phyloP scores from a whole-genome alignment of 2,329 filamentous ascomycete genomes.

The Ceratocystis variospora region DNA sequence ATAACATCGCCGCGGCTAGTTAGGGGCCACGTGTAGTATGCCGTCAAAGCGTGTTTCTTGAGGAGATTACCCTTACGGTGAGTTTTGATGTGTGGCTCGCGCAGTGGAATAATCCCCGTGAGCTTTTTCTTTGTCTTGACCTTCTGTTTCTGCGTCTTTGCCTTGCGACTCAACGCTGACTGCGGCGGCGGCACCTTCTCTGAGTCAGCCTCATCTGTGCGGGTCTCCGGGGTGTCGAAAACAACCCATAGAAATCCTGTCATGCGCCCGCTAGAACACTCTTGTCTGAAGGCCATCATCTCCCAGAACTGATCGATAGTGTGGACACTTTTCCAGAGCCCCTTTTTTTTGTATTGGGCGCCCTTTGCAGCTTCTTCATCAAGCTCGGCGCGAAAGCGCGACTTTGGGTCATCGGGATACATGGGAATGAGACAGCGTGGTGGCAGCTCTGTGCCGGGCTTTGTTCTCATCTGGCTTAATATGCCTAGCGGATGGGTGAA shows the following conservation, averaged over 20 bases:
- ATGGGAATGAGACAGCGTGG: slow-evolving; percentile 75
- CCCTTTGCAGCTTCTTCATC: slow-evolving; percentile 64
- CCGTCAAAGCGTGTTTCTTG: slow-evolving; percentile 38
- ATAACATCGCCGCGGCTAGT: slow-evolving; percentile 49
- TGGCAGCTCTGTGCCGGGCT: slow-evolving; percentile 46
- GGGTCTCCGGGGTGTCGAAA: slow-evolving; percentile 42
- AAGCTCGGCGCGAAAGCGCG: slow-evolving; percentile 73
- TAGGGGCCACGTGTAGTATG: slow-evolving; percentile 53
- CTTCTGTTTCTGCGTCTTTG: slow-evolving; percentile 23
- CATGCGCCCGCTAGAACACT: slow-evolving; percentile 81
- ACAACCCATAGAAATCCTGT: slow-evolving; percentile 94
- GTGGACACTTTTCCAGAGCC: slow-evolving; percentile 70
- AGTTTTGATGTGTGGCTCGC: slow-evolving; percentile 52
- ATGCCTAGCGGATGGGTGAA: slow-evolving; percentile 57
- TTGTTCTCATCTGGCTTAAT: slow-evolving; percentile 48
- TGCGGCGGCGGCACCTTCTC: background rate
- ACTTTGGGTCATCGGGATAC: slow-evolving; percentile 91
- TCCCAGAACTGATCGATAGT: slow-evolving; percentile 94
- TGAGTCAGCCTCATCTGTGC: slow-evolving; percentile 15
- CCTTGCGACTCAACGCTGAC: background rate
- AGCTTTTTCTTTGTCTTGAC: slow-evolving; percentile 37
- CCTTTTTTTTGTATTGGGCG: slow-evolving; percentile 39
- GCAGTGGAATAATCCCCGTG: slow-evolving; percentile 47
- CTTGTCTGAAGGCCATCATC: slow-evolving; percentile 91
- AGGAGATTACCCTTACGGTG: slow-evolving; percentile 35